Conservation (phyloP, 169 alveolate genomes). For the Toxoplasma gondii region DNA sequence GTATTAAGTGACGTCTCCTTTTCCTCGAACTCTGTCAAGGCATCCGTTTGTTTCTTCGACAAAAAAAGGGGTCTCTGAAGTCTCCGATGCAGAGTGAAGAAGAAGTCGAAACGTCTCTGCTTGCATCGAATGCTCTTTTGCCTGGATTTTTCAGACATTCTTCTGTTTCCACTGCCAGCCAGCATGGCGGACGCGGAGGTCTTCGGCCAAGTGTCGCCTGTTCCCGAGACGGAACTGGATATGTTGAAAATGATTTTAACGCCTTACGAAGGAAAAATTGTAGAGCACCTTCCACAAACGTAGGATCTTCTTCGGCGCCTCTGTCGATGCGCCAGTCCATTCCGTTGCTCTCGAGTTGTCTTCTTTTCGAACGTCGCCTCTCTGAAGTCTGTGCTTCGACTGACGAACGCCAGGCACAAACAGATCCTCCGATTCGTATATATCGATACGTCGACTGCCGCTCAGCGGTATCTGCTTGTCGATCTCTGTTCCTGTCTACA, state of each 20-base stretch:
- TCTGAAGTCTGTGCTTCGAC: too few relatives aligned
- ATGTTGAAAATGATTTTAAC: background rate
- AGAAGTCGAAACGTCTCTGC: too few relatives aligned
- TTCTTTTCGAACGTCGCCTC: background rate
- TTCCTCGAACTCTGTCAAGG: too few relatives aligned
- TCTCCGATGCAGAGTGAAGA: too few relatives aligned
- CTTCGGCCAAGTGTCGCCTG: background rate
- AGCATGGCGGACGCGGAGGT: background rate
- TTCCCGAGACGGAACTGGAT: background rate
- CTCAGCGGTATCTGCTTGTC: background rate
- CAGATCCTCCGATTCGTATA: too few relatives aligned
- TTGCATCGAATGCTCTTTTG: too few relatives aligned
- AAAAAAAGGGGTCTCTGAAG: too few relatives aligned
- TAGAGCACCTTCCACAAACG: background rate
- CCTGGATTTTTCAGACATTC: too few relatives aligned
- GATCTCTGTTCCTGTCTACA: background rate
- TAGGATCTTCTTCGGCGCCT: background rate
- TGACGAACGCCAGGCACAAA: too few relatives aligned
- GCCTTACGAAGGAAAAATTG: constrained; percentile 8
- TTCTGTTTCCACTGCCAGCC: too few relatives aligned
- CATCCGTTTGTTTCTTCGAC: too few relatives aligned
- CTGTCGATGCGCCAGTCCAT: background rate
- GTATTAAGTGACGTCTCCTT: too few relatives aligned
- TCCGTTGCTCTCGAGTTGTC: background rate
- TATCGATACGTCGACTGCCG: background rate